Conservation (phyloP, 163 green algal species). For the Coccomyxa subellipsoidea region DNA sequence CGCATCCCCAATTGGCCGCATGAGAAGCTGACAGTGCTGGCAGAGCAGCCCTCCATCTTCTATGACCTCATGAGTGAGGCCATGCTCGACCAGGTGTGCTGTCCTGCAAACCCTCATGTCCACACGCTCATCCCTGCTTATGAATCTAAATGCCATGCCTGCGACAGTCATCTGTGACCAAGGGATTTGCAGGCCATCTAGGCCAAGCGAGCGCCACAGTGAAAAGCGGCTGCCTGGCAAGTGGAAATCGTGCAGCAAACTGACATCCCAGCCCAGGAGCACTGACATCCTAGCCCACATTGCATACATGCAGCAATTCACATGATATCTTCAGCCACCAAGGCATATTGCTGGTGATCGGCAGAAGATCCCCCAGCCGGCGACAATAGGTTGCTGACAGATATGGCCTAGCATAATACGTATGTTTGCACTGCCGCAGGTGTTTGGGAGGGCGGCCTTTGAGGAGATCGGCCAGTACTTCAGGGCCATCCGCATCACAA, state of each 20-base stretch:
- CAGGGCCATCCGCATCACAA: constrained; percentile 41
- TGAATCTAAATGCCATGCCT: not conserved
- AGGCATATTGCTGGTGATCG: not conserved
- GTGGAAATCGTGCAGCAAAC: no score
- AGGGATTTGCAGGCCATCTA: no score
- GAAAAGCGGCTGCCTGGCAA: not conserved
- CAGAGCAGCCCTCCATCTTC: constrained; percentile 47
- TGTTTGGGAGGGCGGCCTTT: constrained; percentile 31
- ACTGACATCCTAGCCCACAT: not conserved
- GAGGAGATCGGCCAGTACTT: constrained; percentile 39
- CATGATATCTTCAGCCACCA: not conserved
- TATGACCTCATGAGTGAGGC: constrained; percentile 47
- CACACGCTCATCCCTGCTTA: not conserved
- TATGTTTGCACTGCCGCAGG: not conserved
- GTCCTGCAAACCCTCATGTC: not conserved
- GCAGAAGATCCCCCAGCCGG: no score
- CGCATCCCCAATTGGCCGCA: constrained; percentile 26
- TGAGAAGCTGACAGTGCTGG: constrained; percentile 27
- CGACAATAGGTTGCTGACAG: no score
- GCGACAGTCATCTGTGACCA: no score
- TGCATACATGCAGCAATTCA: not conserved
- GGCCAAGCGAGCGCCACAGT: not conserved
- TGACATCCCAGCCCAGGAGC: no score
- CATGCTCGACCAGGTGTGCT: constrained; percentile 18
- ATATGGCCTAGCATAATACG: no score